Conservation (phyloP, 495 filamentous ascomycete genomes). For the Tuber calosporum region DNA sequence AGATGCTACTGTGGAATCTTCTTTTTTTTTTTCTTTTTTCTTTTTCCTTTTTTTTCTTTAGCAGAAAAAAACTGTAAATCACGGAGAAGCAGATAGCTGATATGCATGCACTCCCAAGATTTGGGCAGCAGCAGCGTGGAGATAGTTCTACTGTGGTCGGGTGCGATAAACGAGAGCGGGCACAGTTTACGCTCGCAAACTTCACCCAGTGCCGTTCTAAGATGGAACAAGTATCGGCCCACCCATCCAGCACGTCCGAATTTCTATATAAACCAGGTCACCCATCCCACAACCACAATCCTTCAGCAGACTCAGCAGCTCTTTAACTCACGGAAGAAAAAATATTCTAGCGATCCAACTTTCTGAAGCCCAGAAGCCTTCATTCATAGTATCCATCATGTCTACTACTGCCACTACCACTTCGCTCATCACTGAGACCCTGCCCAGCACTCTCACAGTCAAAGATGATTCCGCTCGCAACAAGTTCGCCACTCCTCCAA, state of each 20-base stretch:
- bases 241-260: background rate
- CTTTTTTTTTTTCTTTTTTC: background rate
- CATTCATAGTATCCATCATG: constrained; percentile 8
- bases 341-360: background rate
- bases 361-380: background rate
- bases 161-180: background rate
- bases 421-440: background rate
- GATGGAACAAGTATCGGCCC: background rate
- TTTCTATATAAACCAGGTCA: background rate
- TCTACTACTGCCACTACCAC: constrained; percentile 10
- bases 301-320: background rate
- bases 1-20: background rate
- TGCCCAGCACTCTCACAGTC: constrained; percentile 11
- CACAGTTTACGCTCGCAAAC: background rate
- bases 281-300: background rate
- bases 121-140: background rate
- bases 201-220: background rate
- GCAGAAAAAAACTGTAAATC: background rate
- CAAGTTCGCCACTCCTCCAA: constrained; percentile 15
- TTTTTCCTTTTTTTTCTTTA: background rate
- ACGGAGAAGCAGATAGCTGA: background rate
- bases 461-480: constrained; percentile 5
- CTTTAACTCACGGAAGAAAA: background rate
- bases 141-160: background rate
- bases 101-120: background rate